Percentiles rank a stretch among this genome's conserved stretches.
Conservation (phyloP, 2,329 filamentous ascomycete genomes). For the Fusarium pseudograminearum region DNA sequence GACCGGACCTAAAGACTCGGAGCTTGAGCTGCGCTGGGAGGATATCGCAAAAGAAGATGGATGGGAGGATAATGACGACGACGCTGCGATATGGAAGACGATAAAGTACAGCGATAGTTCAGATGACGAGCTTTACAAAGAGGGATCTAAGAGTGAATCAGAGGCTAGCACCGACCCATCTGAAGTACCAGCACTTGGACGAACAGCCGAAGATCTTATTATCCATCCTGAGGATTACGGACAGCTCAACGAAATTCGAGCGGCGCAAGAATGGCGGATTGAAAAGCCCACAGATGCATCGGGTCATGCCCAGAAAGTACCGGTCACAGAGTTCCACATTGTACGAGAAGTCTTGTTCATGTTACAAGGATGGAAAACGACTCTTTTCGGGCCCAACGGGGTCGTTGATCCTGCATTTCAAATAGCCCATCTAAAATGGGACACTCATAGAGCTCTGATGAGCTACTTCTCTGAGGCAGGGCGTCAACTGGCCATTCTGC, state of each 20-base stretch:
- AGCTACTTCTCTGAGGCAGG: conserved; percentile 62
- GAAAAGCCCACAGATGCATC: conserved; percentile 51
- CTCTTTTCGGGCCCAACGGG: conserved; percentile 69
- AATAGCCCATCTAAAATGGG: conserved; percentile 62
- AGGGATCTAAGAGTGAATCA: conserved; percentile 55
- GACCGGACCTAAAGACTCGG: conserved; percentile 56
- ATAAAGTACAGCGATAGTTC: conserved; percentile 77
- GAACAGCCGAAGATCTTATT: conserved; percentile 52
- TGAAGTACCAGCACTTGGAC: conserved; percentile 40
- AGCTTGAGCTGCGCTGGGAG: conserved; percentile 75
- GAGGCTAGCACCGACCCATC: conserved; percentile 50
- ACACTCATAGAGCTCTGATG: conserved; percentile 63
- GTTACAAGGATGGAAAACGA: conserved; percentile 82
- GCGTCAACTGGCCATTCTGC: conserved; percentile 59
- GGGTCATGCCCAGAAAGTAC: conserved; percentile 54
- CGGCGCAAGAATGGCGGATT: conserved; percentile 54
- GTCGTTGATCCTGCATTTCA: conserved; percentile 58
- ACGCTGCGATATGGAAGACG: conserved; percentile 74
- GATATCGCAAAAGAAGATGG: conserved; percentile 83
- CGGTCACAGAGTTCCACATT: conserved; percentile 77
- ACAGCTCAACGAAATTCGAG: conserved; percentile 48
- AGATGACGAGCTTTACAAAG: conserved; percentile 59
- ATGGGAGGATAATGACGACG: conserved; percentile 67
- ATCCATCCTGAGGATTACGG: conserved; percentile 52
- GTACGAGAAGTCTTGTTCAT: conserved; percentile 86